Percentiles rank a stretch among this genome's conserved stretches.
phyloP scores from a whole-genome alignment of 139 green algal species.

The Chlamydomonas schloesseri region DNA sequence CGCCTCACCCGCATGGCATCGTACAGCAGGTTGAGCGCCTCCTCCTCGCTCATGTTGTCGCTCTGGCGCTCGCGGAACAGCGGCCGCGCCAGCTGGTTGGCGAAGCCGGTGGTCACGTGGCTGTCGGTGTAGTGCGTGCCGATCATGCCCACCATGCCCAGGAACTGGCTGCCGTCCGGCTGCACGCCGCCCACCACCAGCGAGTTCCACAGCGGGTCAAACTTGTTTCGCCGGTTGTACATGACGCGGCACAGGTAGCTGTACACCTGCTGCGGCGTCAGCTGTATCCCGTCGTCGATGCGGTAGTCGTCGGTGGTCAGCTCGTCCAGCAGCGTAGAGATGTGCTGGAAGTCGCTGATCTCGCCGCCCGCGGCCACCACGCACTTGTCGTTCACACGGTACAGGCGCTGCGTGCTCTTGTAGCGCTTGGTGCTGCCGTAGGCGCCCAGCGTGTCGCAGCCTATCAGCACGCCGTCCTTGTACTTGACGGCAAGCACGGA shows the following conservation, averaged over 20 bases:
- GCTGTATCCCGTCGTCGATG: slow-evolving; percentile 82
- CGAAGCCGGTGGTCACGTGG: slow-evolving; percentile 92
- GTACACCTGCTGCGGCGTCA: slow-evolving; percentile 78
- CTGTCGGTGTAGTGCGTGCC: slow-evolving; percentile 88
- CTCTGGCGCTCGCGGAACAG: slow-evolving; percentile 91
- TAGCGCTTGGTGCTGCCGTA: slow-evolving; percentile 99
- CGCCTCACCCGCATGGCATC: slow-evolving; percentile 76
- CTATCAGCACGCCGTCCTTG: slow-evolving; percentile 95
- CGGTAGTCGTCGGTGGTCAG: slow-evolving; percentile 92
- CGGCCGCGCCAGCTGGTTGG: slow-evolving; percentile 90
- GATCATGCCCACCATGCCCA: slow-evolving; percentile 93
- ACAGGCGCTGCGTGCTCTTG: slow-evolving; percentile 92
- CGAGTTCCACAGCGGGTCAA: slow-evolving; percentile 98
- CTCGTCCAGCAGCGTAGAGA: slow-evolving; percentile 91
- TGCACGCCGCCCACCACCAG: slow-evolving; percentile 88
- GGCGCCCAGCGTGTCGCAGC: slow-evolving; percentile 93
- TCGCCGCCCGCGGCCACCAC: slow-evolving; percentile 92
- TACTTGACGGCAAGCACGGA: slow-evolving; percentile 96
- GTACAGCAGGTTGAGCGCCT: slow-evolving; percentile 87
- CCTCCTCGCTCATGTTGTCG: slow-evolving; percentile 93
- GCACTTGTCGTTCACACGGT: slow-evolving; percentile 77
- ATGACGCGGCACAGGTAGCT: slow-evolving; percentile 94
- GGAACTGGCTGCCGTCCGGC: slow-evolving; percentile 77
- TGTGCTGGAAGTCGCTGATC: slow-evolving; percentile 96
- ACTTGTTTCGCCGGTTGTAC: slow-evolving; percentile 95